Base-by-base conservation (phyloP, 352 stramenopile genomes). In the Nothophytophthora sp. region DNA sequence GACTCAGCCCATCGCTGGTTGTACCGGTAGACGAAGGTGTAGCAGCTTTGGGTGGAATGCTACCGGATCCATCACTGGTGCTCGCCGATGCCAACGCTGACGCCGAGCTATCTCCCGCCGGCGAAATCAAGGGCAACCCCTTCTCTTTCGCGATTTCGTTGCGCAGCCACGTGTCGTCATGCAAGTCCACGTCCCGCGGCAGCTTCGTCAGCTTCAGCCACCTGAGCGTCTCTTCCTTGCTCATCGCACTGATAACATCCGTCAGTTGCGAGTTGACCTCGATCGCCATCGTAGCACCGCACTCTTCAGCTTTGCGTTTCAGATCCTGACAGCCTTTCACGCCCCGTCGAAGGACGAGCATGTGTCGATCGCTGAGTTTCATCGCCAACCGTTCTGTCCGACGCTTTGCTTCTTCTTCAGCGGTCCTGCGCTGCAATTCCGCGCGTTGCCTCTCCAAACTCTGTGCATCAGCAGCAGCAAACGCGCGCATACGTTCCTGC, bases 161-260 rank as follows among this genome's bases (percentile, higher is more conserved):
- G 6, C 76, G 63, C 15, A 95, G 58, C 85, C 85, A 95, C 11
- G 54, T 52, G 22, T 89, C 85, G 25, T 85, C 67, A 20, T 81
- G 81, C 12, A 92, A 53, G 5, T 85, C 77, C n/a, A 92, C 77
- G 37, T 89, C 78, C 7, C 49, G 53, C 32, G 82, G 82, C 13
- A 95, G 58, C 41, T 87, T 90, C 5, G 22, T 72, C 11, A 90
- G 34, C 41, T 84, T 81, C 0, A 95, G 70, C 80, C 82, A 92
- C 45, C 64, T 63, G 23, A 93, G 55, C 18, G 80, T 90, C 32
- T 90, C 80, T 2, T 44, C 53, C 18, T 51, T 47, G 35, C 52
- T 78, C 76, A 92, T 86, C 0, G 63, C 76, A 44, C 79, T 90
- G 28, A 95, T 75, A 39, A 95, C 80, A 41, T 95, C 85, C 1